These are phyloP conservation scores for Moniliophthora roreri DNA, from an alignment of 1,284 basidiomycete genomes.

Conservation along the genomic window DNA sequence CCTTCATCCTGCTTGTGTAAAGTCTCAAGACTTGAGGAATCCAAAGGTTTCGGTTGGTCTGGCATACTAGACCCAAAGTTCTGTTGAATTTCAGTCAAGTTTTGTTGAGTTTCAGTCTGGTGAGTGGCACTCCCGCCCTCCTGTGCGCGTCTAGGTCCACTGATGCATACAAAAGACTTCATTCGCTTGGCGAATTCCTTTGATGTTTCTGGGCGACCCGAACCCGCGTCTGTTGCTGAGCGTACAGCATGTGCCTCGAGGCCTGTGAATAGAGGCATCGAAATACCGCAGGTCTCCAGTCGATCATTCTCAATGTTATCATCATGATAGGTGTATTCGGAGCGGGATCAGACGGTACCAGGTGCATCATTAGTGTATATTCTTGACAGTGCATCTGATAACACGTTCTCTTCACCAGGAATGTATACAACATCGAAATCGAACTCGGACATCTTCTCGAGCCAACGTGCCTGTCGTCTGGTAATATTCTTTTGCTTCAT, in stretches of 20 bases:
- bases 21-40: no score
- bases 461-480: slow-evolving; percentile 25
- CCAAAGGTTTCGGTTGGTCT: no score
- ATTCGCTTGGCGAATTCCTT: background rate
- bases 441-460: slow-evolving; percentile 21
- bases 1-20: no score
- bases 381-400: slow-evolving; percentile 20
- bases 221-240: background rate
- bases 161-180: background rate
- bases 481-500: slow-evolving; percentile 23
- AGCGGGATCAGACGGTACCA: slow-evolving; percentile 11
- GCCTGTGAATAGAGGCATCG: background rate
- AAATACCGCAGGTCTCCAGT: background rate
- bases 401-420: background rate
- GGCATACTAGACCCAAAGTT: no score
- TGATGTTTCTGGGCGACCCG: slow-evolving; percentile 1
- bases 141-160: background rate
- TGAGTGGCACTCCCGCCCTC: background rate
- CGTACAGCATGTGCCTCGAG: background rate
- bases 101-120: no score
- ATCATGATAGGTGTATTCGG: slow-evolving; percentile 16
- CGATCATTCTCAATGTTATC: background rate
- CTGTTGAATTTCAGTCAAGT: no score
- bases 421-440: slow-evolving; percentile 12
- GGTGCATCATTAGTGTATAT: slow-evolving; percentile 21